These are phyloP conservation scores for Multifurca ochricompacta DNA, from an alignment of 768 basidiomycete species.

Conservation along the genomic window DNA sequence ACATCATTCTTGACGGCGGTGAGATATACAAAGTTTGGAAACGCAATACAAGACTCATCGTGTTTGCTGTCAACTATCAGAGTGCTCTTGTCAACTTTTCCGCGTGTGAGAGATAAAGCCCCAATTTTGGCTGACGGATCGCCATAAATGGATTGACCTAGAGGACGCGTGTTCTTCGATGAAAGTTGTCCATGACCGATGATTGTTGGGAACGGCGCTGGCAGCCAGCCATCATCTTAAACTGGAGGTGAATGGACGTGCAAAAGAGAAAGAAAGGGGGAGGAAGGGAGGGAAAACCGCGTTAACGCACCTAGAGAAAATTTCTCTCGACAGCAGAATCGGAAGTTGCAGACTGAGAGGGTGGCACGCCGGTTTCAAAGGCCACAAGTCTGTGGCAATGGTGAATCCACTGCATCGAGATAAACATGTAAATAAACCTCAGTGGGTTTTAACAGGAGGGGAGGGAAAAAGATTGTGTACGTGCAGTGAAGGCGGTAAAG, in stretches of 20 bases:
- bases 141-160: not conserved
- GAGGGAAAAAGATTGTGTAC: not conserved
- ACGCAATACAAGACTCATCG: no score
- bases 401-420: not conserved
- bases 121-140: constrained; percentile 13
- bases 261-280: no score
- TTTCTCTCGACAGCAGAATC: constrained; percentile 4
- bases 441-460: not conserved
- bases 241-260: not conserved
- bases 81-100: constrained; percentile 16
- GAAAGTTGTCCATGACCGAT: not conserved
- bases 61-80: constrained; percentile 18
- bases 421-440: not conserved
- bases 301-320: not conserved
- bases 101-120: constrained; percentile 10
- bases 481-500: not conserved
- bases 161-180: not conserved
- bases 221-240: not conserved
- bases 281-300: not conserved
- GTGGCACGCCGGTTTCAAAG: not conserved
- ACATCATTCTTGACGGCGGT: constrained; percentile 20
- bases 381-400: not conserved
- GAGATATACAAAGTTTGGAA: no score
- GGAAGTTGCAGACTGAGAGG: not conserved
- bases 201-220: not conserved